phyloP scores from a whole-genome alignment of 1,284 basidiomycete species.

The Mrakiaceae sp. region DNA sequence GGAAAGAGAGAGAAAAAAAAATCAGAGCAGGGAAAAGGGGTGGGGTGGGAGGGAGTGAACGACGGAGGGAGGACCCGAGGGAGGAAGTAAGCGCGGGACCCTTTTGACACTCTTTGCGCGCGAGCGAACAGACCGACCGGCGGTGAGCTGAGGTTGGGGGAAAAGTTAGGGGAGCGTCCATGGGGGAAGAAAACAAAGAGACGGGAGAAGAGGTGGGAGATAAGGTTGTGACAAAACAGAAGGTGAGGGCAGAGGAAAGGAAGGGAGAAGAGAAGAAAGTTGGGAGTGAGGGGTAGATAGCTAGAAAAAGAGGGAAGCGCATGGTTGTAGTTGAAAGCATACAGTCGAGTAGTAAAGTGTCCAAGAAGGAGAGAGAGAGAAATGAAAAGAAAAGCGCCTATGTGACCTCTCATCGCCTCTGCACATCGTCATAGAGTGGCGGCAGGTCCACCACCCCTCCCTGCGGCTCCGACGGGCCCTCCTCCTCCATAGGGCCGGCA shows the following conservation, averaged over 20 bases:
- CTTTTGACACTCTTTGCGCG: no score
- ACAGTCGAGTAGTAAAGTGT: neutral
- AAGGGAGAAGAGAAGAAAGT: neutral
- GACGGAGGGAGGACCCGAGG: no score
- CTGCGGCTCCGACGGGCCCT: neutral
- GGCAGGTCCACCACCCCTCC: conserved; percentile 13
- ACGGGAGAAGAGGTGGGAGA: neutral
- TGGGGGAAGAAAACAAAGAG: neutral
- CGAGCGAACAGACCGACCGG: no score
- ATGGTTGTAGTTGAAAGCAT: neutral
- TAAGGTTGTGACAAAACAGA: neutral
- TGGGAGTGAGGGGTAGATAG: neutral
- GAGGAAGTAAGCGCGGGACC: no score
- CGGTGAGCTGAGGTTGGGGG: no score
- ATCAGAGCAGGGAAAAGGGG: neutral
- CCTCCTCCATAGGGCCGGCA: conserved; percentile 9
- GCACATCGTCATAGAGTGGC: conserved; percentile 12
- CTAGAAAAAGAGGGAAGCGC: neutral
- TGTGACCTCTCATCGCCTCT: neutral
- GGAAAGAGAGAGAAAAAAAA: neutral
- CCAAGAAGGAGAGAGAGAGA: neutral
- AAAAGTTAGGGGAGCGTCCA: neutral
- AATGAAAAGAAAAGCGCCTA: neutral
- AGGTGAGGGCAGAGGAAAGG: neutral
- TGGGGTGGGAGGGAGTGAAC: neutral